Evolutionary conservation across 805 yeast genomes (phyloP).

Genomic region (Cyberlindnera lachancei): DNA sequence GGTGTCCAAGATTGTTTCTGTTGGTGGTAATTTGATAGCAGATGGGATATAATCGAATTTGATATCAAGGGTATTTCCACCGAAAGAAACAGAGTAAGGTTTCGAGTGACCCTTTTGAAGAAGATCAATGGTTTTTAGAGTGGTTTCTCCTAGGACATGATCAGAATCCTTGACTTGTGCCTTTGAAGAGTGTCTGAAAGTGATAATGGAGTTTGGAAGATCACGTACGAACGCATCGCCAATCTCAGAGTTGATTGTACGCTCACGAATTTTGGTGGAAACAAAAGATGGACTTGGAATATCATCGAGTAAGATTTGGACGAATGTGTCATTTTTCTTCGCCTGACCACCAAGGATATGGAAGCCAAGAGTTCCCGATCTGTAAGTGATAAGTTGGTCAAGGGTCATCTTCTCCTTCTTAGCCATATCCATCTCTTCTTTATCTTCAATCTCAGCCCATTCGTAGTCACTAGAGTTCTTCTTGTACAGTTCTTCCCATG

Average conservation of each 20-base stretch:
- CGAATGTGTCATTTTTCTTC: slow-evolving; percentile 37
- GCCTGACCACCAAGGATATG: slow-evolving; percentile 45
- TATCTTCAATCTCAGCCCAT: slow-evolving; percentile 44
- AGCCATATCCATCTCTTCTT: slow-evolving; percentile 27
- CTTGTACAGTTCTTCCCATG: slow-evolving; percentile 42
- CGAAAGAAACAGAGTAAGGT: slow-evolving; percentile 39
- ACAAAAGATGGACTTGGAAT: slow-evolving; percentile 49
- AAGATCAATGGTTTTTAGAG: slow-evolving; percentile 45
- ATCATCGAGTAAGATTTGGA: slow-evolving; percentile 64
- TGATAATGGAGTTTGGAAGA: slow-evolving; percentile 48
- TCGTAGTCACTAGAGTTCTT: slow-evolving; percentile 58
- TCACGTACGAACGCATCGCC: slow-evolving; percentile 66
- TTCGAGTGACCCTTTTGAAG: slow-evolving; percentile 39
- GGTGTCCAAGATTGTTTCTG: slow-evolving; percentile 62
- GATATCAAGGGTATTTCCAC: slow-evolving; percentile 34
- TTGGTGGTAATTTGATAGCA: slow-evolving; percentile 40
- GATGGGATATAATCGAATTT: slow-evolving; percentile 59
- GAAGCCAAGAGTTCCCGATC: slow-evolving; percentile 57
- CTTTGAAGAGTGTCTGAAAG: slow-evolving; percentile 51
- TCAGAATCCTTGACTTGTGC: slow-evolving; percentile 38
- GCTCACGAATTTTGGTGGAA: slow-evolving; percentile 41
- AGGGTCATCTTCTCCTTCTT: slow-evolving; percentile 41
- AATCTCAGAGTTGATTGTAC: slow-evolving; percentile 36
- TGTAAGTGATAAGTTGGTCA: slow-evolving; percentile 43
- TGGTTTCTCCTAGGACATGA: slow-evolving; percentile 45